Conservation (phyloP, 257 asterid species). For the Haberlea rhodopensis region DNA sequence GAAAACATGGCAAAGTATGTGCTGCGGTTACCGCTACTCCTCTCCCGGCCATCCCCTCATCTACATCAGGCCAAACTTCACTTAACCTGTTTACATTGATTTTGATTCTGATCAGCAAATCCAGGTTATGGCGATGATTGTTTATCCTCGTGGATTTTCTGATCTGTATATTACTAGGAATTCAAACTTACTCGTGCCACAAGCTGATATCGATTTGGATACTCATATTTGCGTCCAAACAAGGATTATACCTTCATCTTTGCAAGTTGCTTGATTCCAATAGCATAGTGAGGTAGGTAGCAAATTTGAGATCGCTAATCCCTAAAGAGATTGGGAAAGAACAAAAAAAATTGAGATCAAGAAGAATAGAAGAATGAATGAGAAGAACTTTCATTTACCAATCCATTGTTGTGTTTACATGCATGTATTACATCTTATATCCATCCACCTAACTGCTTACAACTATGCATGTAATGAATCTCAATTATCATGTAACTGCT, state of each 20-base stretch:
- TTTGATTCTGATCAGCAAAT: not conserved
- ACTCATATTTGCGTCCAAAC: not conserved
- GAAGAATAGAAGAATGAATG: too few relatives aligned
- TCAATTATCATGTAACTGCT: too few relatives aligned
- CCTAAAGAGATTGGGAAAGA: too few relatives aligned
- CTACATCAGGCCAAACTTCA: conserved; percentile 60
- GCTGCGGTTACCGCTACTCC: conserved; percentile 69
- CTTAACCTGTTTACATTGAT: not conserved
- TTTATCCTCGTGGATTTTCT: too few relatives aligned
- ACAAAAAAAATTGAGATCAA: too few relatives aligned
- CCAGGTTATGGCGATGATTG: not conserved
- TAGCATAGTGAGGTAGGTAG: too few relatives aligned
- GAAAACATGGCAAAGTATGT: conserved; percentile 46
- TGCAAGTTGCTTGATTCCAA: not conserved
- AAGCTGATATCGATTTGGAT: not conserved
- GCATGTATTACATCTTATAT: too few relatives aligned
- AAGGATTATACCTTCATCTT: not conserved
- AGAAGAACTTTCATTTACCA: too few relatives aligned
- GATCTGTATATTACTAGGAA: not conserved
- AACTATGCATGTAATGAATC: too few relatives aligned
- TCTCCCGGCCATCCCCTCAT: conserved; percentile 65
- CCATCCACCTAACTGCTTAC: too few relatives aligned
- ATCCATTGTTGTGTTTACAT: too few relatives aligned
- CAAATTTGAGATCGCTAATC: too few relatives aligned
- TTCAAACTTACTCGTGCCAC: not conserved